These are phyloP conservation scores for Amylocarpus encephaloides DNA, from an alignment of 2,329 filamentous ascomycete genomes.

Conservation along the genomic window DNA sequence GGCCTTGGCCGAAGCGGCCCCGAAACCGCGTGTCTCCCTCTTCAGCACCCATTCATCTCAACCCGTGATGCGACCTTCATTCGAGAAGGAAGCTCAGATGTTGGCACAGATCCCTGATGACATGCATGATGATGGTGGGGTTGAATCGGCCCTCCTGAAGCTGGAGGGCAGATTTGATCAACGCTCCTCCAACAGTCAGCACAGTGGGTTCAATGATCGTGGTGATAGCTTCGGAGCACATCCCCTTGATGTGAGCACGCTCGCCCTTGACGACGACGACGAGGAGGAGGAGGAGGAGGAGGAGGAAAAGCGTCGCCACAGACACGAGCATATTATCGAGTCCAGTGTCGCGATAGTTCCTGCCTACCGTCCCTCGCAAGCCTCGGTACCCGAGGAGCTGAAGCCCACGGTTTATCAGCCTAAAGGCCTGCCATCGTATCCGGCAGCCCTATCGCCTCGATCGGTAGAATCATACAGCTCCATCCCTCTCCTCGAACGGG, in stretches of 20 bases:
- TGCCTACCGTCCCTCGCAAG: conserved; percentile 20
- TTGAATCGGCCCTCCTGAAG: conserved; percentile 88
- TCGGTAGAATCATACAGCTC: conserved; percentile 73
- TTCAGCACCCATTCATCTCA: conserved; percentile 58
- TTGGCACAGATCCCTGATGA: conserved; percentile 86
- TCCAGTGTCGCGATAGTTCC: conserved; percentile 33
- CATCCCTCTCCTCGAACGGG: conserved; percentile 68
- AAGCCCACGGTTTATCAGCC: conserved; percentile 29
- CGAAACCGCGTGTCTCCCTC: conserved; percentile 44
- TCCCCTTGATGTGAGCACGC: conserved; percentile 21
- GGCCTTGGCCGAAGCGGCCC: conserved; percentile 46
- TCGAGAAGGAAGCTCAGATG: conserved; percentile 81
- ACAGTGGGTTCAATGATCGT: conserved; percentile 8
- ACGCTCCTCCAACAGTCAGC: conserved; percentile 29
- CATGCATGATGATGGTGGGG: conserved; percentile 68
- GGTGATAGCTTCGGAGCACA: conserved; percentile 26
- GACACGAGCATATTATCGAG: conserved; percentile 40
- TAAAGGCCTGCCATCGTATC: conserved; percentile 13
- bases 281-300: conserved; percentile 32
- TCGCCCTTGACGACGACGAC: conserved; percentile 17
- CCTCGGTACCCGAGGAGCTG: conserved; percentile 16
- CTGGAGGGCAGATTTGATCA: conserved; percentile 79
- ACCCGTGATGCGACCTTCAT: conserved; percentile 63
- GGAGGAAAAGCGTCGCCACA: conserved; percentile 41
- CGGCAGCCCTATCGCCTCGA: conserved; percentile 47